Conservation (phyloP, 306 rosid genomes). For the Acacia confusa region DNA sequence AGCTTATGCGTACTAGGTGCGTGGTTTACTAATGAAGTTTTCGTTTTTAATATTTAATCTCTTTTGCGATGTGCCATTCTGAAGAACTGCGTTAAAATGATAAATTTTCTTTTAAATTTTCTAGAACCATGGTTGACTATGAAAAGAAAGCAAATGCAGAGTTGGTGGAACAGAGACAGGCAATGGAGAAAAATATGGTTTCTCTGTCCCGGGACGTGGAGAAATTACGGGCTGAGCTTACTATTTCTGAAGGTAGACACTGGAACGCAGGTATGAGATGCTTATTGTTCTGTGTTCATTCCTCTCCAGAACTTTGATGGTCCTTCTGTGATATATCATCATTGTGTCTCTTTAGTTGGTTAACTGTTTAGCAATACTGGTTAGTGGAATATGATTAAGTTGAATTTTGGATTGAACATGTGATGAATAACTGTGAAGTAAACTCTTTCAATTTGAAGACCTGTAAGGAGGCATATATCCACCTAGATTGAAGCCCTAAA, state of each 20-base stretch:
- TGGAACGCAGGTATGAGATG: conserved; percentile 77
- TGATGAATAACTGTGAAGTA: conserved; percentile 17
- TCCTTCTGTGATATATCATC: conserved; percentile 5
- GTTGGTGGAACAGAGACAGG: conserved; percentile 86
- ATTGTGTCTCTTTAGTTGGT: background rate
- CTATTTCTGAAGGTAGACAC: conserved; percentile 59
- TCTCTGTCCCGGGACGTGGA: conserved; percentile 94
- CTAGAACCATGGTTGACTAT: conserved; percentile 63
- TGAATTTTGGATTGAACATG: conserved; percentile 12
- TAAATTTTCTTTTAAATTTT: conserved; percentile 24
- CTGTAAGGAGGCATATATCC: background rate
- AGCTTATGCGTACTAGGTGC: conserved; percentile 80
- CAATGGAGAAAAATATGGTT: conserved; percentile 83
- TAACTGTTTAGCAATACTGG: background rate
- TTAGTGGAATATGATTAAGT: conserved; percentile 8
- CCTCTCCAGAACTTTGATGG: conserved; percentile 21
- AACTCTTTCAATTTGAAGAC: conserved; percentile 1
- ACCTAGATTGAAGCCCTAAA: background rate
- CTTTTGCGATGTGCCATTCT: background rate
- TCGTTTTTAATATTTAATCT: conserved; percentile 16
- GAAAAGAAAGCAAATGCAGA: conserved; percentile 87
- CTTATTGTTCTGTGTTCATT: conserved; percentile 15
- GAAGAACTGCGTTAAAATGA: conserved; percentile 4
- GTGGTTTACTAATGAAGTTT: conserved; percentile 24
- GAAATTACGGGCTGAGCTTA: conserved; percentile 82